A percentile compares a stretch with the other conserved stretches of the same genome.
phyloP scores from a whole-genome alignment of 768 basidiomycete species.

The Lactarius sp. region DNA sequence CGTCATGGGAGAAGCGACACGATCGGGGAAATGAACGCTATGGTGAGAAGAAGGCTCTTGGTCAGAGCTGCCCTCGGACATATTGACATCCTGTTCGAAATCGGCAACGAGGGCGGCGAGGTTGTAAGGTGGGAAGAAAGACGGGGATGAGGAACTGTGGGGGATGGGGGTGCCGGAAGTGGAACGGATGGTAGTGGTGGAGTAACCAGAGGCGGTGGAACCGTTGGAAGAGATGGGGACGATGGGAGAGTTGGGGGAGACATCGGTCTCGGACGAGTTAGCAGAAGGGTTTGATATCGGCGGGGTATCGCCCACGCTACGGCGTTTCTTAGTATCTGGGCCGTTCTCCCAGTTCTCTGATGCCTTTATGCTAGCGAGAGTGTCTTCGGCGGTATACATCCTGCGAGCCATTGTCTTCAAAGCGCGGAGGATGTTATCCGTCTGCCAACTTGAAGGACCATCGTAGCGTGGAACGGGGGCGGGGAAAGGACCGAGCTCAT shows the following conservation, averaged over 20 bases:
- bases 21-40: constrained; percentile 11
- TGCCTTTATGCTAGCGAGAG: constrained; percentile 24
- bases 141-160: constrained; percentile 13
- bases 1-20: constrained; percentile 21
- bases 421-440: constrained; percentile 21
- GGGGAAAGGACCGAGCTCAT: constrained; percentile 26
- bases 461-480: constrained; percentile 25
- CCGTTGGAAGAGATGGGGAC: constrained; percentile 1
- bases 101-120: constrained; percentile 6
- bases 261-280: constrained; percentile 18
- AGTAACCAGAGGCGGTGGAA: constrained; percentile 8
- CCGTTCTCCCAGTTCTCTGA: constrained; percentile 25
- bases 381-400: constrained; percentile 27
- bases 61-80: constrained; percentile 18
- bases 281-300: constrained; percentile 13
- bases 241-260: constrained; percentile 1
- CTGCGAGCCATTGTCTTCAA: constrained; percentile 23
- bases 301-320: constrained; percentile 26
- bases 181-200: constrained; percentile 17
- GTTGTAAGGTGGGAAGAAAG: constrained; percentile 17
- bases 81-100: constrained; percentile 20
- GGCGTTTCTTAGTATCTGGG: constrained; percentile 25
- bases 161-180: constrained; percentile 17
- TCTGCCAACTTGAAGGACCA: constrained; percentile 26
- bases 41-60: constrained; percentile 2